These are phyloP conservation scores for Ascochyta lentis DNA, from an alignment of 2,329 filamentous ascomycete genomes.

Conservation along the genomic window DNA sequence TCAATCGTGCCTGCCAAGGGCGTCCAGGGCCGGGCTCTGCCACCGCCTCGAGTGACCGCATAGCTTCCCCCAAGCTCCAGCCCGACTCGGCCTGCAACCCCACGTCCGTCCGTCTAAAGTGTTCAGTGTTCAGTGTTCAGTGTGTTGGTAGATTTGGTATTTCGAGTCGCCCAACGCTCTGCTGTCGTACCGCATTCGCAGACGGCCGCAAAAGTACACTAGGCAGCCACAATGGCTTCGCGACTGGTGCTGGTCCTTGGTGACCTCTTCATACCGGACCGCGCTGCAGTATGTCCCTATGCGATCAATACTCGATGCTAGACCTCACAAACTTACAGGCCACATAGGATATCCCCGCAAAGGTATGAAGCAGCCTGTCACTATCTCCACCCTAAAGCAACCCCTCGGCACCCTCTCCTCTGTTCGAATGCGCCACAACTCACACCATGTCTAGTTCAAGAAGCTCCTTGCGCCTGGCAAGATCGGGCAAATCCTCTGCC, in stretches of 20 bases:
- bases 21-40: neutral
- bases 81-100: conserved; percentile 9
- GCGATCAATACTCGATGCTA: conserved; percentile 18
- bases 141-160: neutral
- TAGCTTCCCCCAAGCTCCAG: conserved; percentile 18
- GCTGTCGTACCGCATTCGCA: neutral
- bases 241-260: conserved; percentile 51
- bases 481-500: conserved; percentile 64
- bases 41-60: conserved; percentile 14
- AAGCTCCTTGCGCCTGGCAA: conserved; percentile 66
- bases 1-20: conserved; percentile 13
- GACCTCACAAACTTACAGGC: conserved; percentile 49
- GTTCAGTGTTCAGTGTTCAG: neutral
- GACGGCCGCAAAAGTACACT: neutral
- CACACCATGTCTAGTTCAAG: conserved; percentile 50
- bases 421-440: conserved; percentile 9
- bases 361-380: conserved; percentile 38
- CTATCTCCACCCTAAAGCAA: neutral
- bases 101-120: neutral
- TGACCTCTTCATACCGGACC: conserved; percentile 53
- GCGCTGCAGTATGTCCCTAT: conserved; percentile 47
- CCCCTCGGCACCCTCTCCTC: neutral
- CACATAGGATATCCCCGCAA: conserved; percentile 50
- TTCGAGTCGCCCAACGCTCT: neutral
- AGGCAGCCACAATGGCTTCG: conserved; percentile 47